Evolutionary conservation across 31 red algal genomes (phyloP), one percentile per base, ranked within the genome.

Genomic region (Porphyra umbilicalis): DNA sequence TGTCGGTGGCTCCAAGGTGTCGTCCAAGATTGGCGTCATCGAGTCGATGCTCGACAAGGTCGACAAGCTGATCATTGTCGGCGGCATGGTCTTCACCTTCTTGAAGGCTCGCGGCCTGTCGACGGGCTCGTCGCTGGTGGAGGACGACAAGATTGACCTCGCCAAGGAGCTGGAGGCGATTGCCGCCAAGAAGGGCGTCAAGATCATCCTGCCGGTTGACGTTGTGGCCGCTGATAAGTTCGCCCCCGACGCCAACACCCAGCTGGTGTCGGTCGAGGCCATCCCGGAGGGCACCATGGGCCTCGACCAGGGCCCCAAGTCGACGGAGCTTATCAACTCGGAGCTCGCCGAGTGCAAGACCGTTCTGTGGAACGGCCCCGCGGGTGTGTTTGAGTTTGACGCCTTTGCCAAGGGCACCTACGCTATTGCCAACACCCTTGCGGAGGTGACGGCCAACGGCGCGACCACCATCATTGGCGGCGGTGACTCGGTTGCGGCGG

Each of bases 21-120:
- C 88, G 35, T 90, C 92, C 35, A 99, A 99, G 86, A 99, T 99
- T 87, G 92, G 89, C 30, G 97, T 99, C 2, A 90, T 99, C 77
- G 92, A 97, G 36, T 82, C 92, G 29, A 80, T 99, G n/a, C 76
- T 99, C 9, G 86, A 95, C 32, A 99, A 99, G 83, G 90, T 90
- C 36, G 94, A 99, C 57, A 94, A 92, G 84, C 81, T 99, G 29
- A 90, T 99, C 37, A 99, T 99, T 85, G 97, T 95, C 16, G 97
- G 97, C 30, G 97, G 94, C 36, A 99, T 99, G 97, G 94, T 97
- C 33, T 99, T 97, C 89, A 99, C 97, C 0, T 99, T 99, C 86
- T 83, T 99, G 36, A 94, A 92, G 85, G 97, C 97, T 2, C 78
- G 81, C 10, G 97, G 97, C 15, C 75, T 92, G 18, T 88, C 74